A percentile compares a stretch with the other conserved stretches of the same genome.
phyloP scores from a whole-genome alignment of 805 yeast genomes.

The Metschnikowia gelsemii region DNA sequence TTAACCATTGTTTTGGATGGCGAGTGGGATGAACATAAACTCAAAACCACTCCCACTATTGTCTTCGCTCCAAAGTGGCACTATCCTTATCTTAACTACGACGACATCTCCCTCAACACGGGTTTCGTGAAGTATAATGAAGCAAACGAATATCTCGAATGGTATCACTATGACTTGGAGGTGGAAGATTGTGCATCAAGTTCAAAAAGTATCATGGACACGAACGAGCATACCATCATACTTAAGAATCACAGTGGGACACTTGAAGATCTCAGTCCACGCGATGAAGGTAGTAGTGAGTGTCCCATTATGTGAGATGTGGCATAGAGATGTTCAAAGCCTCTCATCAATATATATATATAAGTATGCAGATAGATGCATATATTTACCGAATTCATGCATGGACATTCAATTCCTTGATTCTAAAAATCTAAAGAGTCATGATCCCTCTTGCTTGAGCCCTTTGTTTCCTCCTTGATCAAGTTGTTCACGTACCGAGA shows the following conservation, averaged over 20 bases:
- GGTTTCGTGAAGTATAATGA: slow-evolving; percentile 58
- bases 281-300: slow-evolving; percentile 6
- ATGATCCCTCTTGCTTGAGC: slow-evolving; percentile 25
- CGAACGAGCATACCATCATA: slow-evolving; percentile 31
- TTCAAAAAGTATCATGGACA: slow-evolving; percentile 12
- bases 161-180: slow-evolving; percentile 55
- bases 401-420: neutral
- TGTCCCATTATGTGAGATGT: slow-evolving; percentile 6
- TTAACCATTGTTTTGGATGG: slow-evolving; percentile 42
- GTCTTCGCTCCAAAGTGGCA: slow-evolving; percentile 75
- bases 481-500: slow-evolving; percentile 58
- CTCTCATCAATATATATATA: neutral
- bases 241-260: slow-evolving; percentile 40
- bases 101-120: slow-evolving; percentile 49
- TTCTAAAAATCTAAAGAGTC: slow-evolving; percentile 35
- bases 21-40: neutral
- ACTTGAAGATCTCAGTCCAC: slow-evolving; percentile 25
- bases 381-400: slow-evolving; percentile 22
- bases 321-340: slow-evolving; percentile 23
- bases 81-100: slow-evolving; percentile 50
- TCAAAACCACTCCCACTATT: slow-evolving; percentile 45
- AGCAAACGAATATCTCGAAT: slow-evolving; percentile 56
- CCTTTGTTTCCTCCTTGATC: slow-evolving; percentile 52
- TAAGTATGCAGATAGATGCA: neutral
- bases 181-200: slow-evolving; percentile 17